Evolutionary conservation across 2,329 filamentous ascomycete species (phyloP), one percentile per base, ranked within the genome.

Genomic region (Xylariaceae sp.): DNA sequence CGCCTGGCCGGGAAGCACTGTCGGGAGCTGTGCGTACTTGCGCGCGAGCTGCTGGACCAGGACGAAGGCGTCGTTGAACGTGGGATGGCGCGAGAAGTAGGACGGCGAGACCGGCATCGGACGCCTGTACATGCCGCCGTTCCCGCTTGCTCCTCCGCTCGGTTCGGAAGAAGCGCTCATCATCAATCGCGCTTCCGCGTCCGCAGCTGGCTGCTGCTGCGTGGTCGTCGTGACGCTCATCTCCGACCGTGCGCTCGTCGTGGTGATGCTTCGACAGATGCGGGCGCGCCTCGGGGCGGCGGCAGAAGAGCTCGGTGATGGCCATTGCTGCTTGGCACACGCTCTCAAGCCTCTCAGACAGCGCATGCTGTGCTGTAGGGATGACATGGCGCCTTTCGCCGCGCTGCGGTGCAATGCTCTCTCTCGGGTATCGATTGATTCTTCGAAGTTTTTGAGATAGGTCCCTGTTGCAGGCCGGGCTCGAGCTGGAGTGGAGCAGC

Each of bases 51-150:
- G 69, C 49, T 86, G 76, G 30, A 98, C 70, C 29, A 69, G 65
- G 45, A 96, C 73, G 48, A 83, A 76, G 51, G 84, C 75, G 62
- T 98, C 92, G 61, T 82, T 92, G 68, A 94, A 95, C 35, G 73
- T 70, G 2, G 89, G 83, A 40, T 81, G 81, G 33, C 82, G 82
- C 33, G 87, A 89, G 67, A 96, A 98, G 64, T 98, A 98, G n/a
- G 90, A 92, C 3, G 86, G 80, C 22, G 89, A 94, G 17, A 73
- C 72, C 14, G 92, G 92, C 22, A 95, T 67, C 15, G 93, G 68
- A 45, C 92, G 85, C 33, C 84, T 79, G 44, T 76, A 12, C n/a
- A 13, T 26, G 24, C 5, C 6, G n/a, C n/a, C n/a, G n/a, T n/a
- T n/a, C n/a, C n/a, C n/a, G n/a, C n/a, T n/a, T n/a, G n/a, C n/a